Evolutionary conservation across 1,284 basidiomycete species (phyloP), one percentile per base, ranked within the genome.

Genomic region (Tilletia walkeri): DNA sequence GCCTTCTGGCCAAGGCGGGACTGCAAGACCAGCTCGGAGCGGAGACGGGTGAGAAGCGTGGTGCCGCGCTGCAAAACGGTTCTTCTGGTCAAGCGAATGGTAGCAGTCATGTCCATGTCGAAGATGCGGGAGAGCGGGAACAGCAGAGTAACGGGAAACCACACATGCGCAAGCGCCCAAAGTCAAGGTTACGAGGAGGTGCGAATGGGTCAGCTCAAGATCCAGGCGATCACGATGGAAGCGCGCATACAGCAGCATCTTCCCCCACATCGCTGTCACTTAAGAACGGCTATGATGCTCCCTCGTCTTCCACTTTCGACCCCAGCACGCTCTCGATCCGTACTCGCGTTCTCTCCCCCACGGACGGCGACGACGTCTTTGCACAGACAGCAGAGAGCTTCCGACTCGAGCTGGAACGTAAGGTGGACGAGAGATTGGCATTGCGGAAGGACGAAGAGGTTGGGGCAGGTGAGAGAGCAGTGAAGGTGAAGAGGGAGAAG

Each of bases 401-500:
- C 36, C 30, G 59, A 9, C 34, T 63, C 34, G 59, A 63, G 34
- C 59, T 63, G 38, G 59, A 63, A 6, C 36, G 16, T 12, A 63
- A 39, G 41, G 41, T 45, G 41, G 41, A 45, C 41, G 41, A 45
- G 16, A 18, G 1, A 18, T 24, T n/a, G 50, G 3, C 50, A 24
- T 10, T 6, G 50, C 18, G 12, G 50, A n/a, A 18, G 20, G 18
- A 53, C 7, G 50, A 18, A 18, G 50, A 53, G 1, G 47, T 10
- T 2, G 47, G n/a, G 41, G 41, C 1, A 14, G 14, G 3, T 7
- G 41, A 45, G 3, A 45, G 41, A 1, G 41, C 9, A 14, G 41
- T 14, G 14, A 45, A 45, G 41, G 41, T 45, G 41, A 45, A 45
- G 3, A 14, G 41, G 41, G 41, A 45, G 3, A 7, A 45, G 41